These are phyloP conservation scores for Cryphonectria japonica DNA, from an alignment of 2,329 filamentous ascomycete genomes.

Conservation along the genomic window DNA sequence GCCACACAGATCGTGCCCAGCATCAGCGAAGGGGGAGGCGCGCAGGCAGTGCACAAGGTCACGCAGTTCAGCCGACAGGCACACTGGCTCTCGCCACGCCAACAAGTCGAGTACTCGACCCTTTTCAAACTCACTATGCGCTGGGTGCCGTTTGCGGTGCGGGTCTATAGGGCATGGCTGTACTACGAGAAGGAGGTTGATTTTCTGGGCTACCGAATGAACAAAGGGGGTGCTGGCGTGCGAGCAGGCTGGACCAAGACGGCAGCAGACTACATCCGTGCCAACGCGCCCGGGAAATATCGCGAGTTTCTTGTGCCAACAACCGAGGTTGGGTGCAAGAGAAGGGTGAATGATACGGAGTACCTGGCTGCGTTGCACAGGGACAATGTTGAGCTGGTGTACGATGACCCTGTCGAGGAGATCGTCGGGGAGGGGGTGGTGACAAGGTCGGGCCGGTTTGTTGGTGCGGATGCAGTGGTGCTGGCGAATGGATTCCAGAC, in stretches of 20 bases:
- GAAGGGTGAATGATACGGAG: slow-evolving; percentile 40
- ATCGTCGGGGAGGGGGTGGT: slow-evolving; percentile 35
- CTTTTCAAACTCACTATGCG: slow-evolving; percentile 32
- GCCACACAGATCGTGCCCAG: slow-evolving; percentile 43
- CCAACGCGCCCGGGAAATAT: slow-evolving; percentile 36
- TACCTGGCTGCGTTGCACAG: slow-evolving; percentile 39
- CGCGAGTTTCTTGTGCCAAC: slow-evolving; percentile 36
- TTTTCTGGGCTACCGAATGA: slow-evolving; percentile 5
- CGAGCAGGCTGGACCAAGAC: slow-evolving; percentile 7
- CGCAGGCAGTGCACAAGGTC: slow-evolving; percentile 25
- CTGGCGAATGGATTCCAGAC: slow-evolving; percentile 37
- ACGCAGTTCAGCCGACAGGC: slow-evolving; percentile 14
- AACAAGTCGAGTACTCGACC: slow-evolving; percentile 27
- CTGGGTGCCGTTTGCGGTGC: slow-evolving; percentile 32
- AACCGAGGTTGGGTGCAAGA: slow-evolving; percentile 42
- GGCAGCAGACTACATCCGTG: slow-evolving; percentile 35
- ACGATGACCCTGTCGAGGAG: slow-evolving; percentile 32
- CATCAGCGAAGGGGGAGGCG: slow-evolving; percentile 33
- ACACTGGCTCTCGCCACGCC: slow-evolving; percentile 33
- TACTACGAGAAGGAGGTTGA: slow-evolving; percentile 30
- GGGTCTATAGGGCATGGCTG: slow-evolving; percentile 28
- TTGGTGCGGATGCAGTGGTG: slow-evolving; percentile 35
- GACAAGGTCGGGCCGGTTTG: slow-evolving; percentile 28
- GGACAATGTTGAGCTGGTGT: slow-evolving; percentile 38
- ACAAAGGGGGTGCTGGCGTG: not conserved